A percentile compares a stretch with the other conserved stretches of the same genome.
Conservation (phyloP, 805 yeast species). For the Wickerhamiella shivajii region DNA sequence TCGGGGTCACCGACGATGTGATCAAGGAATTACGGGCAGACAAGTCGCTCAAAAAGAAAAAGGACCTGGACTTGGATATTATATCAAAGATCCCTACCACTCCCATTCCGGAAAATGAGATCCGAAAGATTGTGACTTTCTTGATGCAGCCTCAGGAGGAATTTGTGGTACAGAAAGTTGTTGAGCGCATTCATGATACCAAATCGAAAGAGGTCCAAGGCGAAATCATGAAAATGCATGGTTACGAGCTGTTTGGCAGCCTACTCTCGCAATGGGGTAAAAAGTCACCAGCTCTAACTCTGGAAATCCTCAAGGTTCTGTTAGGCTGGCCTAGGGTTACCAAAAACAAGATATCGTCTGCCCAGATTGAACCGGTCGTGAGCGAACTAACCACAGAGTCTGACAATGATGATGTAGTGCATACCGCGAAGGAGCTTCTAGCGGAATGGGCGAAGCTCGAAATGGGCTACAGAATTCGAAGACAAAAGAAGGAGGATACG, state of each 20-base stretch:
- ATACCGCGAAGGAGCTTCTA: slow-evolving; percentile 33
- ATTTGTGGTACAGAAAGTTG: slow-evolving; percentile 46
- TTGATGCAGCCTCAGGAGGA: slow-evolving; percentile 62
- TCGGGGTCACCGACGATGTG: slow-evolving; percentile 56
- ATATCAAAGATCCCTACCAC: slow-evolving; percentile 42
- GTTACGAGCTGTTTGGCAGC: slow-evolving; percentile 62
- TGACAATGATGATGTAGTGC: slow-evolving; percentile 20
- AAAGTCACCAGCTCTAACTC: slow-evolving; percentile 31
- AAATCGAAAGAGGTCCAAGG: slow-evolving; percentile 37
- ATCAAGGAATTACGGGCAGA: slow-evolving; percentile 33
- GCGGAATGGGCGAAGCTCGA: slow-evolving; percentile 59
- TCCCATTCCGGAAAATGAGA: slow-evolving; percentile 39
- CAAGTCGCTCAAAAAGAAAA: slow-evolving; percentile 30
- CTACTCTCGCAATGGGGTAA: slow-evolving; percentile 32
- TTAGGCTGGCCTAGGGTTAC: slow-evolving; percentile 56
- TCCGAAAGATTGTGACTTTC: slow-evolving; percentile 66
- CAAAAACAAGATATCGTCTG: slow-evolving; percentile 58
- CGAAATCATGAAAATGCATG: slow-evolving; percentile 64
- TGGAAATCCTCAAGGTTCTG: slow-evolving; percentile 42
- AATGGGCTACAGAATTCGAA: slow-evolving; percentile 77
- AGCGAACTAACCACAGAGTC: slow-evolving; percentile 26
- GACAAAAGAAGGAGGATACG: too few relatives aligned
- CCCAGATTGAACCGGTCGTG: slow-evolving; percentile 56
- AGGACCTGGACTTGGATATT: slow-evolving; percentile 28
- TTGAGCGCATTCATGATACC: slow-evolving; percentile 50